Conservation (phyloP, 805 yeast species). For the Lachancea mirantina region DNA sequence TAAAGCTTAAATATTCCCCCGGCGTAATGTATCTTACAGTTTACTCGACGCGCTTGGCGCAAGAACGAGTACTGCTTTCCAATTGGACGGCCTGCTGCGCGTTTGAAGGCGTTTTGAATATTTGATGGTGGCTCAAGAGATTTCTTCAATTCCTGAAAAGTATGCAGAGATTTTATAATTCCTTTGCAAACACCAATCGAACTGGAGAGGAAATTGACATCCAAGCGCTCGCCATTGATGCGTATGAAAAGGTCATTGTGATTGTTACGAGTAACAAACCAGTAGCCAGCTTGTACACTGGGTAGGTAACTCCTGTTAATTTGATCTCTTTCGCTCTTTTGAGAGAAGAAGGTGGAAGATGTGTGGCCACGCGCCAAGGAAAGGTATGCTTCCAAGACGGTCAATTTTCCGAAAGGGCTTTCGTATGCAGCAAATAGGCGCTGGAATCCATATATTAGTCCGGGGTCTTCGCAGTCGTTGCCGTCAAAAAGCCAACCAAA, state of each 20-base stretch:
- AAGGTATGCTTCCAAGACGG: slow-evolving; percentile 60
- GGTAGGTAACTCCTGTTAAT: slow-evolving; percentile 64
- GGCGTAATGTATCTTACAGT: slow-evolving; percentile 50
- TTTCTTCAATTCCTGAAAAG: slow-evolving; percentile 33
- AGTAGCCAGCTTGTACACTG: slow-evolving; percentile 46
- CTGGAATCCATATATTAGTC: slow-evolving; percentile 74
- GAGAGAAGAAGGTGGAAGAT: slow-evolving; percentile 43
- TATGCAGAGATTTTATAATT: slow-evolving; percentile 40
- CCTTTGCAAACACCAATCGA: slow-evolving; percentile 50
- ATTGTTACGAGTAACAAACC: slow-evolving; percentile 19
- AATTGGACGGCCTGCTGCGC: slow-evolving; percentile 16
- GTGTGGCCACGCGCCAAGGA: slow-evolving; percentile 62
- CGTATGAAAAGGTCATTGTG: slow-evolving; percentile 44
- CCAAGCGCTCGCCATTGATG: slow-evolving; percentile 62
- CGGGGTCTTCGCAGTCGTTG: slow-evolving; percentile 42
- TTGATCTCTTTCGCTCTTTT: slow-evolving; percentile 38
- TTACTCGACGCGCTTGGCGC: slow-evolving; percentile 34
- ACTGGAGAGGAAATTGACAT: slow-evolving; percentile 54
- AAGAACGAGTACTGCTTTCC: too few species aligned
- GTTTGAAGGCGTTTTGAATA: slow-evolving; percentile 1
- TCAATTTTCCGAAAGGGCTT: slow-evolving; percentile 55
- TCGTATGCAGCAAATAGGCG: slow-evolving; percentile 60
- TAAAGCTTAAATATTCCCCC: slow-evolving; percentile 54
- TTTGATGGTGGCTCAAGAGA: slow-evolving; percentile 3
- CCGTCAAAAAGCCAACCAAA: slow-evolving; percentile 71